Base-by-base conservation (phyloP, 2,329 filamentous ascomycete genomes). In the Penicillium sp. region DNA sequence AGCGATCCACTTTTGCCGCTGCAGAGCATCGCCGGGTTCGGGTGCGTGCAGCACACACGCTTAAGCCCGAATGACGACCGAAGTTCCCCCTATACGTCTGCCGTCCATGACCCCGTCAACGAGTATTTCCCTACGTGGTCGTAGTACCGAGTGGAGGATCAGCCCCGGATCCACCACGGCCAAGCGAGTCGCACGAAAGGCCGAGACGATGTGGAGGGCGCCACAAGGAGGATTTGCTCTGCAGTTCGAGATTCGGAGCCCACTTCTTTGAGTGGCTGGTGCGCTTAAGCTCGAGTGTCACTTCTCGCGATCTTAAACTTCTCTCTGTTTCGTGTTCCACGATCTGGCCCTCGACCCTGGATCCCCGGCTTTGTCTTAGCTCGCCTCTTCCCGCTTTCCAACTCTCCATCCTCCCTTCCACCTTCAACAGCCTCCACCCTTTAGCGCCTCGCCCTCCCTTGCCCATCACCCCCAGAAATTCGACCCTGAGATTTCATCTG, bases 241-340 rank as follows among this genome's bases (percentile, higher is more conserved):
- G 24, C 33, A 51, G 48, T 41, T 50, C 33, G 31, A 50, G 47
- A n/a, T 41, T 35, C 13, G 18, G 41, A 49, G 47, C 41, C 47
- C 47, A 49, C 47, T 49, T 41, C 39, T 46, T 24, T 39, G 20
- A 44, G 54, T 59, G 53, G 54, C 54, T 54, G 46, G 52, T 57
- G 56, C 56, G 49, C 54, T 59, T 59, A 53, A 57, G 54, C 54
- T 58, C 41, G 45, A 41, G 20, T 50, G 49, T 55, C 50, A 50
- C 44, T 40, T 50, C 20, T 24, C 41, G 27, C 22, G 40, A 53
- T 49, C 51, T 51, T 48, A 33, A 38, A 40, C 28, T 47, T 38
- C 24, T 47, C 48, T 54, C 46, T 56, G 48, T 44, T 55, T 47
- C 43, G 33, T 42, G 40, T 45, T 45, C 24, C 44, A 35, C 40